A percentile compares a stretch with the other conserved stretches of the same genome.
Conservation (phyloP, 78 protist genomes). For the Cavenderia fasciculata region DNA sequence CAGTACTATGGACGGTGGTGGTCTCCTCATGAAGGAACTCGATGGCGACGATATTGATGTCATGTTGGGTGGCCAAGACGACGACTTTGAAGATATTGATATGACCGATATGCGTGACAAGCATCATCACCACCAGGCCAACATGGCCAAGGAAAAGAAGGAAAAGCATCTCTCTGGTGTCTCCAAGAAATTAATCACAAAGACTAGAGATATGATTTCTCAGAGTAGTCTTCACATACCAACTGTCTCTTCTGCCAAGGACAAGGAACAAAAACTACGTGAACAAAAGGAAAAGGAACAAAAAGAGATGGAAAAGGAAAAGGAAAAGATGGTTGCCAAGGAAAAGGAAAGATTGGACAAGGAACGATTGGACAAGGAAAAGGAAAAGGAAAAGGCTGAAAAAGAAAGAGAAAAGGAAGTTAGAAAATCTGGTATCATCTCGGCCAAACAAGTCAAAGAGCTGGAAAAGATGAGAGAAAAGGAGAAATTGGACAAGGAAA, state of each 20-base stretch:
- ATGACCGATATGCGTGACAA: neutral
- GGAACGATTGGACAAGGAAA: neutral
- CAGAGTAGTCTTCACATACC: neutral
- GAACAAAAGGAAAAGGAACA: neutral
- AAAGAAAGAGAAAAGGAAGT: neutral
- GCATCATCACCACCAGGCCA: neutral
- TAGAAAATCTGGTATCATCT: too few species aligned
- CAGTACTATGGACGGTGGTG: neutral
- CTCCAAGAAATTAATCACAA: constrained; percentile 9
- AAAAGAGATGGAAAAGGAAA: constrained; percentile 7
- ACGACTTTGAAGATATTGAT: constrained; percentile 14
- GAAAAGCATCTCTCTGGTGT: neutral
- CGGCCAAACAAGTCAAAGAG: too few species aligned
- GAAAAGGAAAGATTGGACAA: constrained; percentile 9
- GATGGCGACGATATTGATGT: constrained; percentile 8
- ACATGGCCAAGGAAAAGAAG: too few species aligned
- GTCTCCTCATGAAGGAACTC: neutral
- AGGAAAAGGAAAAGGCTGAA: neutral
- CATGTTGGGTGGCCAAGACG: neutral
- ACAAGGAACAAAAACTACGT: neutral
- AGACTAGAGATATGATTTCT: constrained; percentile 5
- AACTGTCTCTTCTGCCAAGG: neutral
- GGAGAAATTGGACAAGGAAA: constrained; percentile 1
- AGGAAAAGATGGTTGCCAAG: neutral
- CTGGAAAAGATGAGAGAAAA: too few species aligned